phyloP scores from a whole-genome alignment of 2,329 filamentous ascomycete species.

The Penicillium occitanis region DNA sequence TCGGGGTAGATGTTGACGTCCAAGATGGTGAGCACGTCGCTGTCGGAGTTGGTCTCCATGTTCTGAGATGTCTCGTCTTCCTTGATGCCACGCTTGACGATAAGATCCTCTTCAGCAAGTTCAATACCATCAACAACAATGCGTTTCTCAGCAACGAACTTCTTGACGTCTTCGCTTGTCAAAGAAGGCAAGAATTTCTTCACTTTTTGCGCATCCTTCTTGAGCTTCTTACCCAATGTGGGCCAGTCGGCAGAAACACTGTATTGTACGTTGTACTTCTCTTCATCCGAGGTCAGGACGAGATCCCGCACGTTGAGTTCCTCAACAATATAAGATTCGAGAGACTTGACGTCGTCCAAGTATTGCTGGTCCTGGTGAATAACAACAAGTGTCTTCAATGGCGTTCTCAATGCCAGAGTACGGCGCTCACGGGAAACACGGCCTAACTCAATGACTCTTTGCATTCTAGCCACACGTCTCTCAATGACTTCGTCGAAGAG shows the following conservation, averaged over 20 bases:
- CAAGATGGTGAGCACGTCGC: conserved; percentile 88
- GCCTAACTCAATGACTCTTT: conserved; percentile 88
- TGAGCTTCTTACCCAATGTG: conserved; percentile 91
- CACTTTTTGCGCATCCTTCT: conserved; percentile 88
- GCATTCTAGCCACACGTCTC: conserved; percentile 85
- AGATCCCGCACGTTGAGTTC: conserved; percentile 89
- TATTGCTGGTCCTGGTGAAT: conserved; percentile 82
- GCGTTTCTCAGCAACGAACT: conserved; percentile 69
- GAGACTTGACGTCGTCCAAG: conserved; percentile 78
- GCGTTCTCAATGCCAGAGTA: conserved; percentile 83
- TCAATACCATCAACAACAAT: conserved; percentile 84
- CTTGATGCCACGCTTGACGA: conserved; percentile 75
- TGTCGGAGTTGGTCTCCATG: conserved; percentile 83
- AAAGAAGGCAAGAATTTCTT: conserved; percentile 84
- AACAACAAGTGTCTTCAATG: conserved; percentile 83
- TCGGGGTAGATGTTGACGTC: conserved; percentile 80
- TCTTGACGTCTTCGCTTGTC: conserved; percentile 75
- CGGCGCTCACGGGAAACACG: conserved; percentile 83
- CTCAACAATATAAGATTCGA: conserved; percentile 85
- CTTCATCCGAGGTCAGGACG: conserved; percentile 80
- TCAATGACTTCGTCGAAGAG: conserved; percentile 86
- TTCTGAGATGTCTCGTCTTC: conserved; percentile 69
- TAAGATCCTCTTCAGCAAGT: conserved; percentile 77
- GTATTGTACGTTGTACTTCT: conserved; percentile 88
- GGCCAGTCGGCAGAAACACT: conserved; percentile 90